A percentile compares a stretch with the other conserved stretches of the same genome.
phyloP scores from a whole-genome alignment of 225 moss, liverwort and hornwort species.

The Polytrichum formosum region DNA sequence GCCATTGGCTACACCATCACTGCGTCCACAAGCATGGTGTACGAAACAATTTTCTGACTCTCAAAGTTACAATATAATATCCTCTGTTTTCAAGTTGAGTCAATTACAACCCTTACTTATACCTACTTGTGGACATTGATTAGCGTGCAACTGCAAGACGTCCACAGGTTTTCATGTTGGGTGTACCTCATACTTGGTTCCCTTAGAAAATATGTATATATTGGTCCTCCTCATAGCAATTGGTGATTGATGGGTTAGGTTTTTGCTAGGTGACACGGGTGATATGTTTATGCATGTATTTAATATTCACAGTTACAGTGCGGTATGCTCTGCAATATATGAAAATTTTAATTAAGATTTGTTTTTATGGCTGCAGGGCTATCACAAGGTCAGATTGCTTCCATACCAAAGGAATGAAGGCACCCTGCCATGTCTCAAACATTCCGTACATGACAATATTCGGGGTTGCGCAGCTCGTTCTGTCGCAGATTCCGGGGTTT shows the following conservation, averaged over 20 bases:
- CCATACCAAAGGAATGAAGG: slow-evolving; percentile 33
- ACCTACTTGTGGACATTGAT: too few species aligned
- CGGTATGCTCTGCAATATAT: too few species aligned
- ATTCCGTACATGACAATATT: slow-evolving; percentile 69
- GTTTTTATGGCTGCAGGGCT: slow-evolving; percentile 35
- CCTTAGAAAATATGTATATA: too few species aligned
- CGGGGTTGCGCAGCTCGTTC: slow-evolving; percentile 56
- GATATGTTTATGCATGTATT: too few species aligned
- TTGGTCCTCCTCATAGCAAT: too few species aligned
- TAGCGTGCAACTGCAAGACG: too few species aligned
- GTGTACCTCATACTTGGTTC: too few species aligned
- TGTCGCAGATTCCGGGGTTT: slow-evolving; percentile 80
- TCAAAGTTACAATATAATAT: neutral
- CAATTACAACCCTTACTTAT: neutral
- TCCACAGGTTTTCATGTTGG: too few species aligned
- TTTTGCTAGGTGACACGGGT: too few species aligned
- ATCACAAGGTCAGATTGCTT: slow-evolving; percentile 75
- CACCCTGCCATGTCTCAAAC: slow-evolving; percentile 60
- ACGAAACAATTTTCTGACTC: slow-evolving; percentile 20
- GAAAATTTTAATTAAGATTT: too few species aligned
- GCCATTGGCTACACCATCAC: slow-evolving; percentile 75
- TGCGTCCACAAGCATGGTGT: slow-evolving; percentile 73
- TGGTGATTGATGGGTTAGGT: too few species aligned
- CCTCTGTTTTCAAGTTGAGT: neutral
- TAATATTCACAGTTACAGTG: too few species aligned